A percentile compares a stretch with the other conserved stretches of the same genome.
Evolutionary conservation across 768 basidiomycete species (phyloP).

Genomic region (Agrocybe praecox): DNA sequence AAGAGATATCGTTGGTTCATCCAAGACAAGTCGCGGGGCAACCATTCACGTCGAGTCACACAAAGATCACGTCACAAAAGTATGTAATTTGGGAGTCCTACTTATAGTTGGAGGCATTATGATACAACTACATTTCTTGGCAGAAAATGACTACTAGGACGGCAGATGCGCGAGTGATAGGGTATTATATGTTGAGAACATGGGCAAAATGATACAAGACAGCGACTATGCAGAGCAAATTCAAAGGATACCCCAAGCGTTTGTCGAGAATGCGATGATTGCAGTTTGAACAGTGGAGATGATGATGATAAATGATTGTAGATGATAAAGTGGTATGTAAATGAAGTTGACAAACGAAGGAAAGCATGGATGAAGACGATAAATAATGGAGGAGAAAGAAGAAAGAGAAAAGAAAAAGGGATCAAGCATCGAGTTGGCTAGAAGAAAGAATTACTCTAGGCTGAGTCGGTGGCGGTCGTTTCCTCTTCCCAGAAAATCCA

Average conservation of each 20-base stretch:
- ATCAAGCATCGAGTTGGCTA: background rate
- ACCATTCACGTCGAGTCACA: slow-evolving; percentile 8
- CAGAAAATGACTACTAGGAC: slow-evolving; percentile 2
- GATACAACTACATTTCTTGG: background rate
- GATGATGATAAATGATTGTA: background rate
- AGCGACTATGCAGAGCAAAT: slow-evolving; percentile 14
- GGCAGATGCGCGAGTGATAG: slow-evolving; percentile 1
- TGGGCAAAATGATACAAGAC: slow-evolving; percentile 6
- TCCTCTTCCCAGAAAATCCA: slow-evolving; percentile 45
- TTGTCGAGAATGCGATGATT: background rate
- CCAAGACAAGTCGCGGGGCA: slow-evolving; percentile 1
- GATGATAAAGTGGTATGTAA: background rate
- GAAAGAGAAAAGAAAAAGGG: background rate
- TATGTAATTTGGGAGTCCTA: too few relatives aligned
- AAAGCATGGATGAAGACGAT: background rate
- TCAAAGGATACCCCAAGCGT: slow-evolving; percentile 9
- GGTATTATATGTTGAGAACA: slow-evolving; percentile 1
- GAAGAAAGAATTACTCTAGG: slow-evolving; percentile 6
- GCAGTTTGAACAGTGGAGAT: background rate
- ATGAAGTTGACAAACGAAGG: slow-evolving; percentile 1
- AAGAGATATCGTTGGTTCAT: background rate
- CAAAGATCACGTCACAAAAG: slow-evolving; percentile 1
- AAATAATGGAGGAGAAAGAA: background rate
- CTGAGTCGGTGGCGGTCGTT: slow-evolving; percentile 21
- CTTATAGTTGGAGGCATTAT: background rate